Evolutionary conservation across 345 rosid species (phyloP).

Genomic region (Abelmoschus esculentus): DNA sequence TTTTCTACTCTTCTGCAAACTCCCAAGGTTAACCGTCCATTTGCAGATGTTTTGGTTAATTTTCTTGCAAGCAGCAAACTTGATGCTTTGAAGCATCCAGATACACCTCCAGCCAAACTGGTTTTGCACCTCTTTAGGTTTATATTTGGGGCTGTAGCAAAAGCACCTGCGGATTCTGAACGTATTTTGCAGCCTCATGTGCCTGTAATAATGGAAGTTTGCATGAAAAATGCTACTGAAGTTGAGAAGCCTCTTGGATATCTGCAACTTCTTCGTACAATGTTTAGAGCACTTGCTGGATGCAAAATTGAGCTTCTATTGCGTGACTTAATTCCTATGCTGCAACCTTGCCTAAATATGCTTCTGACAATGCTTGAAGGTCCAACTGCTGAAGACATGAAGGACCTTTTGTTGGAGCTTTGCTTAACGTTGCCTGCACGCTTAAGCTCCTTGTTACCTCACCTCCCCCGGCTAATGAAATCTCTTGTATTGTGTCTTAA

Average conservation of each 20-base stretch:
- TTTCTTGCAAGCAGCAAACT: conserved; percentile 86
- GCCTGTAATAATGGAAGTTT: conserved; percentile 89
- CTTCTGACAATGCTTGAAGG: conserved; percentile 92
- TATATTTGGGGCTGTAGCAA: conserved; percentile 89
- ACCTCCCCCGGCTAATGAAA: conserved; percentile 87
- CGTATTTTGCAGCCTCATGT: conserved; percentile 93
- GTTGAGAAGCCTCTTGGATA: conserved; percentile 92
- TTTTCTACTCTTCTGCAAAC: conserved; percentile 85
- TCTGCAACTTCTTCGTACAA: conserved; percentile 86
- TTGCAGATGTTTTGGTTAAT: conserved; percentile 88
- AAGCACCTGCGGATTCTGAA: conserved; percentile 90
- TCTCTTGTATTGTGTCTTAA: conserved; percentile 87
- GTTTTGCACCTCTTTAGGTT: conserved; percentile 89
- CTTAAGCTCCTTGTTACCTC: conserved; percentile 86
- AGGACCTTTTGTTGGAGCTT: conserved; percentile 86
- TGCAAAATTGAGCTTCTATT: conserved; percentile 88
- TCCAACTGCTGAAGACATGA: conserved; percentile 95
- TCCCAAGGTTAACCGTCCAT: conserved; percentile 74
- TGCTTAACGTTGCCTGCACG: conserved; percentile 96
- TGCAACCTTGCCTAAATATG: conserved; percentile 93
- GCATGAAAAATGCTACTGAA: conserved; percentile 93
- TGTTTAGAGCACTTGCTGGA: conserved; percentile 84
- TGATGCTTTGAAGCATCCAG: conserved; percentile 81
- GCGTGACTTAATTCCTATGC: conserved; percentile 78
- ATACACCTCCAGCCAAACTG: conserved; percentile 75